Percentiles rank a stretch among this genome's conserved stretches.
These are phyloP conservation scores for Halenospora varia DNA, from an alignment of 495 filamentous ascomycete species.

Conservation along the genomic window DNA sequence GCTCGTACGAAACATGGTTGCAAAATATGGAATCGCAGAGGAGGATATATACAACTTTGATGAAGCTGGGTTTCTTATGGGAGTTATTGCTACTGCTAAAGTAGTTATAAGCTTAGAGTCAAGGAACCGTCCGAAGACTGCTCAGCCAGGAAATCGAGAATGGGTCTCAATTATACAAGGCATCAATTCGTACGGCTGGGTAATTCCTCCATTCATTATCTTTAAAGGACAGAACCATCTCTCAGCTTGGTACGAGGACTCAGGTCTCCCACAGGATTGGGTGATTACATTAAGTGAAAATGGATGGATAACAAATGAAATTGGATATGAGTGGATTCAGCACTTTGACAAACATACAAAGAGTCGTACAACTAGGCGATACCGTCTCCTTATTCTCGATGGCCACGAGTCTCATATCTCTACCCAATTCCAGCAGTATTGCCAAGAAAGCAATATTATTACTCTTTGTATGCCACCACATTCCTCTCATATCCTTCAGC, in stretches of 20 bases:
- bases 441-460: conserved; percentile 26
- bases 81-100: conserved; percentile 26
- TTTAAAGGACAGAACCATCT: conserved; percentile 28
- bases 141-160: conserved; percentile 37
- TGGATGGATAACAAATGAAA: conserved; percentile 33
- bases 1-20: conserved; percentile 28
- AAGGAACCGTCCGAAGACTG: conserved; percentile 14
- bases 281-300: conserved; percentile 26
- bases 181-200: conserved; percentile 27
- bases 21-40: conserved; percentile 34
- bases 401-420: conserved; percentile 22
- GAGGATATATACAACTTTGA: conserved; percentile 45
- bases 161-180: conserved; percentile 35
- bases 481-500: conserved; percentile 12
- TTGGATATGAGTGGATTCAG: conserved; percentile 18
- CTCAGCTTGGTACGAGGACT: conserved; percentile 27
- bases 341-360: conserved; percentile 20
- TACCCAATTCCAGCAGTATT: conserved; percentile 25
- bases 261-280: conserved; percentile 27
- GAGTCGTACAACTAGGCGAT: conserved; percentile 9
- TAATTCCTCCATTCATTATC: conserved; percentile 34
- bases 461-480: conserved; percentile 15
- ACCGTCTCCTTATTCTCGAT: conserved; percentile 30
- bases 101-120: conserved; percentile 30
- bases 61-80: conserved; percentile 34